A percentile compares a stretch with the other conserved stretches of the same genome.
Evolutionary conservation across 257 asterid genomes (phyloP).

Genomic region (Gardenia jasminoides): DNA sequence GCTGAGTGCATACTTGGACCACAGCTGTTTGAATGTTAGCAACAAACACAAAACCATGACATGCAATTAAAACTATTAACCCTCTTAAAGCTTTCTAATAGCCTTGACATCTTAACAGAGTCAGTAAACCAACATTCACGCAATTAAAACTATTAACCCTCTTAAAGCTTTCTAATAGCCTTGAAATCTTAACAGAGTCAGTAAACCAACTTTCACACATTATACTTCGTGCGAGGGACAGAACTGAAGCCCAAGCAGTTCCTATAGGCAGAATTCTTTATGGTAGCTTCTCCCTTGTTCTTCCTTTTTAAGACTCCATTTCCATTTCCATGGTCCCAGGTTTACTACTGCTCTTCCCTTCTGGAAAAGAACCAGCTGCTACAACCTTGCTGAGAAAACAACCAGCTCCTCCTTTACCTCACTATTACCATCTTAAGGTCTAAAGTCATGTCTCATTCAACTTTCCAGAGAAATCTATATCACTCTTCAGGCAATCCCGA

Average conservation of each 20-base stretch:
- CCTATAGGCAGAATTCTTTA: not conserved
- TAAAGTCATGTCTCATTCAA: not conserved
- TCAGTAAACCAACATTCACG: not conserved
- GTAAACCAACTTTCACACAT: not conserved
- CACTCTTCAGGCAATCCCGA: not conserved
- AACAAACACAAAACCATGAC: not conserved
- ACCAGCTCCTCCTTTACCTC: not conserved
- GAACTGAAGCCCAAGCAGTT: not conserved
- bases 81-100: not conserved
- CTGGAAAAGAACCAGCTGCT: not conserved
- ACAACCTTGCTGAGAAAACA: no score
- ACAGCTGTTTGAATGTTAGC: not conserved
- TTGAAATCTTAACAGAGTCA: not conserved
- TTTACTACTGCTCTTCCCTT: not conserved
- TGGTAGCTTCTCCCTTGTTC: not conserved
- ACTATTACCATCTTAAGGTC: not conserved
- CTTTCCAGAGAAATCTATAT: not conserved
- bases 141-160: no score
- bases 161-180: not conserved
- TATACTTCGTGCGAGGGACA: not conserved
- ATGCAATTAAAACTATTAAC: no score
- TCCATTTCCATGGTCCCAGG: not conserved
- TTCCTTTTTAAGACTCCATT: not conserved
- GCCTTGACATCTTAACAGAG: not conserved
- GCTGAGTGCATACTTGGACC: not conserved